A percentile compares a stretch with the other conserved stretches of the same genome.
Evolutionary conservation across 2,329 filamentous ascomycete genomes (phyloP).

Genomic region (Aspergillus eucalypticola): DNA sequence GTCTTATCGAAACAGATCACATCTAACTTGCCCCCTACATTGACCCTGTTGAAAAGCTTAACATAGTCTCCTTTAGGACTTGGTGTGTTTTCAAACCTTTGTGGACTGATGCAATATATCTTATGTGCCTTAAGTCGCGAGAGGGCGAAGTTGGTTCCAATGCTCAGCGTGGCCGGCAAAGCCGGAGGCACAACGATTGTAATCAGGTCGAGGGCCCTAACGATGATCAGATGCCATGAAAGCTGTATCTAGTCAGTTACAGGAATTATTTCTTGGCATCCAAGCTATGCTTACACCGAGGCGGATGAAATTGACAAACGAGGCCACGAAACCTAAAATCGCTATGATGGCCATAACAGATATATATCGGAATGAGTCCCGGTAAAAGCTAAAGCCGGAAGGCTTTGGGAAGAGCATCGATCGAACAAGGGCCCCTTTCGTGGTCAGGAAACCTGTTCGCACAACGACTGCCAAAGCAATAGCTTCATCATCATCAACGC

Average conservation of each 20-base stretch:
- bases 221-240: constrained; percentile 85
- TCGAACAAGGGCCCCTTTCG: constrained; percentile 89
- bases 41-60: constrained; percentile 61
- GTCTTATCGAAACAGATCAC: constrained; percentile 99
- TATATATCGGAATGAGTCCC: constrained; percentile 96
- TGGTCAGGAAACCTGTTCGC: constrained; percentile 94
- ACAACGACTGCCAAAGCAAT: constrained; percentile 90
- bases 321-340: constrained; percentile 81
- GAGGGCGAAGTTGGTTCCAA: constrained; percentile 93
- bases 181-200: constrained; percentile 97
- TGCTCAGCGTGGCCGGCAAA: constrained; percentile 89
- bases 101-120: constrained; percentile 97
- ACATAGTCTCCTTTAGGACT: not conserved
- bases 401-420: constrained; percentile 99
- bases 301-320: constrained; percentile 88
- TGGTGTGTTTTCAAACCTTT: constrained; percentile 50
- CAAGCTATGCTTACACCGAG: constrained; percentile 55
- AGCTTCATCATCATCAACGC: constrained; percentile 81
- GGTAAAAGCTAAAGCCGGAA: constrained; percentile 97
- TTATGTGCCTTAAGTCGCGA: constrained; percentile 80
- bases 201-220: constrained; percentile 89
- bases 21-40: constrained; percentile 93
- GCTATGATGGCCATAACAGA: constrained; percentile 92
- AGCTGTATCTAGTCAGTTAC: constrained; percentile 49
- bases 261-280: not conserved